phyloP scores from a whole-genome alignment of 106 monocot species.

The Dendrobium huoshanense region DNA sequence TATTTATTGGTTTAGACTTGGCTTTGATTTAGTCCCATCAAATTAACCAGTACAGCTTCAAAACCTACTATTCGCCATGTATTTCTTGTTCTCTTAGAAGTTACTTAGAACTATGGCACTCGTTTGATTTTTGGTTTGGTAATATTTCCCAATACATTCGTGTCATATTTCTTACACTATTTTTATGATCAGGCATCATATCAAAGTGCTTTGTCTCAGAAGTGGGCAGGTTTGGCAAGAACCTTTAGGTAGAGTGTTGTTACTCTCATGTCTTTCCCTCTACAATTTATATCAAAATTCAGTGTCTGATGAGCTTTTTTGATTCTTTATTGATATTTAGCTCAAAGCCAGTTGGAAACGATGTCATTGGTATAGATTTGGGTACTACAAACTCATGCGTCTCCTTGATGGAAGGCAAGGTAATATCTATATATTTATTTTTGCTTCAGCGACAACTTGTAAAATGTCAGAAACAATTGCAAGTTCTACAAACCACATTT shows the following conservation, averaged over 20 bases:
- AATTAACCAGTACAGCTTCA: background rate
- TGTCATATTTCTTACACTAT: background rate
- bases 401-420: conserved; percentile 87
- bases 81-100: background rate
- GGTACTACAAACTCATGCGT: conserved; percentile 90
- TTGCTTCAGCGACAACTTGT: background rate
- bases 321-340: conserved; percentile 15
- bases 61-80: background rate
- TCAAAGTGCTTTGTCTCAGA: conserved; percentile 2
- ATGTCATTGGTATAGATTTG: conserved; percentile 75
- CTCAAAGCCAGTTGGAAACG: conserved; percentile 47
- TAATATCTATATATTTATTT: conserved; percentile 1
- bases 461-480: background rate
- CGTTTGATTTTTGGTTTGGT: background rate
- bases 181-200: conserved; percentile 4
- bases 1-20: background rate
- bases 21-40: background rate
- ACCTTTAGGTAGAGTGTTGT: conserved; percentile 6
- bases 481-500: background rate
- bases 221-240: conserved; percentile 6
- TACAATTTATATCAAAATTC: background rate
- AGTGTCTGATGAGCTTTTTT: background rate
- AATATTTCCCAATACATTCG: background rate
- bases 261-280: background rate
- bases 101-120: background rate